Percentiles rank a stretch among this genome's conserved stretches.
Conservation (phyloP, 495 filamentous ascomycete genomes). For the Sordaria brevicollis region DNA sequence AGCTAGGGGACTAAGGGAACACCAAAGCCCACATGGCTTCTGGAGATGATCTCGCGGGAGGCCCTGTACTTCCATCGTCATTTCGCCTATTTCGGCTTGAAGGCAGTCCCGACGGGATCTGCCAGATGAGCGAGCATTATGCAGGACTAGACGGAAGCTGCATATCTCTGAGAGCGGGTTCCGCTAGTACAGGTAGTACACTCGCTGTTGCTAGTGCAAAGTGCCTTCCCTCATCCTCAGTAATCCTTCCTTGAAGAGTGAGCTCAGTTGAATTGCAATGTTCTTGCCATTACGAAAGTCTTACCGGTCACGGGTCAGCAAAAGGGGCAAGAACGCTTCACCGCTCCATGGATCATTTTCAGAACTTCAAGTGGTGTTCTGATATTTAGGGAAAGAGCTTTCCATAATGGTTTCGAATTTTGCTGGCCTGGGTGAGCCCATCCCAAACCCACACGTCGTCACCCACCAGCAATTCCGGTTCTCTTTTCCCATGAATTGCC, state of each 20-base stretch:
- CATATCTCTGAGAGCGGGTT: neutral
- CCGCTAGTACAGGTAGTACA: neutral
- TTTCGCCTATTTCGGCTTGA: neutral
- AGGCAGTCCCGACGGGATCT: neutral
- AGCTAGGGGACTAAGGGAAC: neutral
- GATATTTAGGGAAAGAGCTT: neutral
- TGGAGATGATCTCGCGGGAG: neutral
- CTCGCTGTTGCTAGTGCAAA: neutral
- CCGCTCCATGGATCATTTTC: neutral
- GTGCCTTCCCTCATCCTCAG: neutral
- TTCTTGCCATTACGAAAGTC: neutral
- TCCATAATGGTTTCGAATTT: neutral
- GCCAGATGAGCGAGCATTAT: neutral
- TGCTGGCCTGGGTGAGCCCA: neutral
- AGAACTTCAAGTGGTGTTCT: neutral
- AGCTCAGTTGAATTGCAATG: neutral
- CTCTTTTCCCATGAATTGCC: neutral
- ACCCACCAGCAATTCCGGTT: neutral
- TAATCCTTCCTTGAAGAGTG: neutral
- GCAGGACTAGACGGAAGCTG: neutral
- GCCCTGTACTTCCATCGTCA: neutral
- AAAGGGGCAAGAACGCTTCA: neutral
- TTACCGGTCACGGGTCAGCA: neutral
- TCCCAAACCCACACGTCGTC: neutral
- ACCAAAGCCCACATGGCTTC: neutral